Conservation (phyloP, 73 alveolate species). For the Tetrahymena elliotti region DNA sequence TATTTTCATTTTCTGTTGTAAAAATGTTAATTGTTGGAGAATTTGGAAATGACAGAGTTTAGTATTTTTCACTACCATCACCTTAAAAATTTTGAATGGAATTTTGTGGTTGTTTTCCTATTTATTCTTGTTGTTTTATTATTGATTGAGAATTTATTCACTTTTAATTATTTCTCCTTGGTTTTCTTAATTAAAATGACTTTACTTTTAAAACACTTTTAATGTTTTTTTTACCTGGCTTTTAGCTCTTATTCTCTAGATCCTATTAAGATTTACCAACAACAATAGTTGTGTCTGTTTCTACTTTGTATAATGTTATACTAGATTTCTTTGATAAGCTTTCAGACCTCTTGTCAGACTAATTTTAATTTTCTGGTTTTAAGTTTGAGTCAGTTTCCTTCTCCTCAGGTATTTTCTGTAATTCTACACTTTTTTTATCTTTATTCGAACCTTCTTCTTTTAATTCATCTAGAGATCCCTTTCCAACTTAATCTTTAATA, state of each 20-base stretch:
- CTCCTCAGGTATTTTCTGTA: background rate
- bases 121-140: too few species aligned
- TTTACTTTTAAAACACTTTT: too few species aligned
- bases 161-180: too few species aligned
- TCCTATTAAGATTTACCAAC: too few species aligned
- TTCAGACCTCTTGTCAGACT: background rate
- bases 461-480: background rate
- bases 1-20: background rate
- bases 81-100: background rate
- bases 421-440: background rate
- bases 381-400: background rate
- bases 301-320: background rate
- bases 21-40: background rate
- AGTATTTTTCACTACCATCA: background rate
- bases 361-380: background rate
- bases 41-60: background rate
- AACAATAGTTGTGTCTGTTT: background rate
- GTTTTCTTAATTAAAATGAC: too few species aligned
- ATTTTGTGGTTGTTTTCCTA: too few species aligned
- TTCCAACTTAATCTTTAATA: background rate
- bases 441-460: background rate
- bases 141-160: too few species aligned
- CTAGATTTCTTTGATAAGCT: background rate
- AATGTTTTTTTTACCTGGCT: too few species aligned
- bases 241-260: too few species aligned